Conservation (phyloP, 257 asterid genomes). For the Solanum sejunctum region DNA sequence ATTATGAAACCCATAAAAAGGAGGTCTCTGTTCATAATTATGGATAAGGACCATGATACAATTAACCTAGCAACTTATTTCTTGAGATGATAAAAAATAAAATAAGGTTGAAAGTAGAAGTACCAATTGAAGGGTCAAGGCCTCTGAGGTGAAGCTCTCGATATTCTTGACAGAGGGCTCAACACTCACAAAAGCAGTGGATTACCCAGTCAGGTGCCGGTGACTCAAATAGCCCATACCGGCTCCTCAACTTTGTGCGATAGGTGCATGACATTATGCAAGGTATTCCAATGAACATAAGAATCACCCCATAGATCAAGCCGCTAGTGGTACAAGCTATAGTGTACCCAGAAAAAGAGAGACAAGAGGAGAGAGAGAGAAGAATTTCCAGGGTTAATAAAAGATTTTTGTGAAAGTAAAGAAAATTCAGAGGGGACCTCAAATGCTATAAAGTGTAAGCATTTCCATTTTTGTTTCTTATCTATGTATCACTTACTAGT, state of each 20-base stretch:
- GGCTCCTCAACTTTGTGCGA: constrained; percentile 41
- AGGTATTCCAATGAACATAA: constrained; percentile 32
- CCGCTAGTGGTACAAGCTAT: constrained; percentile 58
- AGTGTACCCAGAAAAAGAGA: not conserved
- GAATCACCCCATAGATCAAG: constrained; percentile 22
- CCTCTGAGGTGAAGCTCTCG: constrained; percentile 48
- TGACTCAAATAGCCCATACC: constrained; percentile 39
- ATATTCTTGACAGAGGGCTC: constrained; percentile 72
- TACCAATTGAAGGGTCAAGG: constrained; percentile 57
- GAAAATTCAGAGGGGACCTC: not conserved
- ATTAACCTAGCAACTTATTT: not conserved
- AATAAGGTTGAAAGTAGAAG: not conserved
- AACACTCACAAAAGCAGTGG: constrained; percentile 53
- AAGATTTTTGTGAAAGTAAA: not conserved
- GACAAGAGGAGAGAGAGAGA: not conserved
- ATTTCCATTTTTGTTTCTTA: not conserved
- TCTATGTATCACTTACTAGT: constrained; percentile 21
- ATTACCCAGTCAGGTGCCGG: constrained; percentile 45
- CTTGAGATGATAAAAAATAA: not conserved
- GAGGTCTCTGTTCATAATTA: not conserved
- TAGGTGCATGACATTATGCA: constrained; percentile 57
- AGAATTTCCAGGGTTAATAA: not conserved
- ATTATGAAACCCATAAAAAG: not conserved
- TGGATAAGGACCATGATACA: not conserved
- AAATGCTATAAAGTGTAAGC: not conserved